phyloP scores from a whole-genome alignment of 768 basidiomycete genomes.

The Psilocybe cubensis region DNA sequence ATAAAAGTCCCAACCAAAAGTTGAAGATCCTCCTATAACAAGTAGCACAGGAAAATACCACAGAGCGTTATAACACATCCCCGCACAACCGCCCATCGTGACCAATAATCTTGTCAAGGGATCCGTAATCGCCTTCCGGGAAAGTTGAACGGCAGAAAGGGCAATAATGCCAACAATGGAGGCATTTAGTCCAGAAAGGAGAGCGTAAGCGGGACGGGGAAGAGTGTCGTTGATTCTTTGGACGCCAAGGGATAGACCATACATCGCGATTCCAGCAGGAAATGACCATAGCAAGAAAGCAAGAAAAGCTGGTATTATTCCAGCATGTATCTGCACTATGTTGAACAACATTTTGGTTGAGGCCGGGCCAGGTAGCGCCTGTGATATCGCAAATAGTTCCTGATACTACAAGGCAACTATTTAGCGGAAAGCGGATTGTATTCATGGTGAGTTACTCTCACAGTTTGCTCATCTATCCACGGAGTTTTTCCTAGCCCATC shows the following conservation, averaged over 20 bases:
- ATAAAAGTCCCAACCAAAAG: constrained; percentile 43
- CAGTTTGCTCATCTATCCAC: constrained; percentile 46
- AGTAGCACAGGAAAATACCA: constrained; percentile 58
- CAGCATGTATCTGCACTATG: constrained; percentile 46
- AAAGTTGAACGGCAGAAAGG: constrained; percentile 52
- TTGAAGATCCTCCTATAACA: constrained; percentile 39
- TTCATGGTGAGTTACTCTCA: constrained; percentile 22
- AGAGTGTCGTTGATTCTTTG: constrained; percentile 42
- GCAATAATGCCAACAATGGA: constrained; percentile 58
- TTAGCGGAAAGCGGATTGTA: background rate
- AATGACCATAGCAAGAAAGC: constrained; percentile 48
- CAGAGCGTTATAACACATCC: constrained; percentile 51
- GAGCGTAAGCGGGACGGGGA: constrained; percentile 49
- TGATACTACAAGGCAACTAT: constrained; percentile 33
- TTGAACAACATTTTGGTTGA: constrained; percentile 52
- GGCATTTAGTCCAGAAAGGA: constrained; percentile 57
- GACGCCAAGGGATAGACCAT: constrained; percentile 46
- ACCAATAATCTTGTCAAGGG: constrained; percentile 43
- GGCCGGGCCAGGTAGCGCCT: constrained; percentile 53
- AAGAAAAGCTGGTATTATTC: constrained; percentile 42
- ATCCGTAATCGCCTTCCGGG: constrained; percentile 49
- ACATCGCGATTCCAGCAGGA: constrained; percentile 54
- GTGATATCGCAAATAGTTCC: constrained; percentile 51
- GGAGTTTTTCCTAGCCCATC: constrained; percentile 35
- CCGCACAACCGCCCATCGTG: constrained; percentile 45